Evolutionary conservation across 805 yeast species (phyloP).

Genomic region (Ogataea corticis): DNA sequence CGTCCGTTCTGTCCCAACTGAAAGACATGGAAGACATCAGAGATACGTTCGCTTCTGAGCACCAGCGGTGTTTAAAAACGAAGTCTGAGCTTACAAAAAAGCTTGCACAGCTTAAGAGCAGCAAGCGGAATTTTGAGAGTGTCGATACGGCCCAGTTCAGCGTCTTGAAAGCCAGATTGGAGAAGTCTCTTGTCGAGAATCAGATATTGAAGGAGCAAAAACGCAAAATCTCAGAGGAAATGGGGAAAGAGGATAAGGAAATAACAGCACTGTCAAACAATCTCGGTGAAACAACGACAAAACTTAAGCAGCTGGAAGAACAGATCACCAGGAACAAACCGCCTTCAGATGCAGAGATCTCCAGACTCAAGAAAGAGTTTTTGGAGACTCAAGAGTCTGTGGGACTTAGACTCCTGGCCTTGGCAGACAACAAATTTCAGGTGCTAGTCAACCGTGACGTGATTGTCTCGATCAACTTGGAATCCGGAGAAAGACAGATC

Average conservation of each 20-base stretch:
- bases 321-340: slow-evolving; percentile 11
- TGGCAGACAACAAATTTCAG: slow-evolving; percentile 6
- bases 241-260: neutral
- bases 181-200: neutral
- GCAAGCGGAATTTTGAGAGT: slow-evolving; percentile 9
- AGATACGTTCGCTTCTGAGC: slow-evolving; percentile 22
- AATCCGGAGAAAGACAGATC: slow-evolving; percentile 4
- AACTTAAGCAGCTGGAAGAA: slow-evolving; percentile 4
- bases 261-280: slow-evolving; percentile 5
- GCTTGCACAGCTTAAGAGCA: slow-evolving; percentile 16
- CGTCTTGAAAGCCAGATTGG: slow-evolving; percentile 5
- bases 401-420: slow-evolving; percentile 12
- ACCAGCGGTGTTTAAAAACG: slow-evolving; percentile 25
- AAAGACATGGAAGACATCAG: slow-evolving; percentile 27
- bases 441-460: slow-evolving; percentile 10
- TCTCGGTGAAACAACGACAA: slow-evolving; percentile 1
- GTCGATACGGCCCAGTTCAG: slow-evolving; percentile 13
- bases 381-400: slow-evolving; percentile 11
- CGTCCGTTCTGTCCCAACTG: slow-evolving; percentile 22
- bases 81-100: slow-evolving; percentile 22
- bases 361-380: slow-evolving; percentile 13
- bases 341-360: slow-evolving; percentile 22
- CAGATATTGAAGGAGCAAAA: neutral
- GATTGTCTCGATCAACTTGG: slow-evolving; percentile 7
- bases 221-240: neutral